Base-by-base conservation (phyloP, 495 filamentous ascomycete species). In the Bathelium albidoporum region DNA sequence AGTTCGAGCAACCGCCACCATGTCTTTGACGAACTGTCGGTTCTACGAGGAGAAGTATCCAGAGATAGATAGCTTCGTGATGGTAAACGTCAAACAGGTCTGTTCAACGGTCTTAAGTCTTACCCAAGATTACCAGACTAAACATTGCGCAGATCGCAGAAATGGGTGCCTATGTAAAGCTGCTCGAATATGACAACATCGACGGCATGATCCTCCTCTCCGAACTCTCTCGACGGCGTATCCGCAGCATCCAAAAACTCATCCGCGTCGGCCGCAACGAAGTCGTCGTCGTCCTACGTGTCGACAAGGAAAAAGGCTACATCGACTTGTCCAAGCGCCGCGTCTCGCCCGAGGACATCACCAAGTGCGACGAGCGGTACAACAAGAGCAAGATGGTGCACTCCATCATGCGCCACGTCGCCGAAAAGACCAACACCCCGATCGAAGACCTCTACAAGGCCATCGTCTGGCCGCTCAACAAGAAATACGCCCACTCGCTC, bases 361-460 rank as follows among this genome's bases (percentile, higher is more conserved):
- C 95, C 61, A 96, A 96, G 79, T 97, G 95, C 75, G 94, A 98
- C 73, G 94, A 98, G 78, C 85, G 94, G 41, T 98, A 96, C 81
- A 98, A 98, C 83, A 98, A 98, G 85, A 89, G 88, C 81, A 98
- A 98, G 80, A 92, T 96, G 79, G 94, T 97, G 59, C 93, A 97
- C 77, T 93, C 89, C 2, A 97, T 98, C 74, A 89, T 97, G 86
- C 85, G 94, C 66, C 94, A 98, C 73, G 94, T 97, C 52, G 93
- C 94, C 60, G 94, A 98, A 81, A 97, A 95, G 77, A 95, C 91
- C 32, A 85, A 87, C 73, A 91, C 87, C 26, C 92, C 94, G 18
- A 94, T 98, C 72, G 91, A 97, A 80, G 80, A 83, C 45, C 85
- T 98, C 60, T 97, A 98, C 76, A 84, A 93, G 81, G 86, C 80